Percentiles rank a stretch among this genome's conserved stretches.
Conservation (phyloP, 306 rosid species). For the Astragalus membranaceus region DNA sequence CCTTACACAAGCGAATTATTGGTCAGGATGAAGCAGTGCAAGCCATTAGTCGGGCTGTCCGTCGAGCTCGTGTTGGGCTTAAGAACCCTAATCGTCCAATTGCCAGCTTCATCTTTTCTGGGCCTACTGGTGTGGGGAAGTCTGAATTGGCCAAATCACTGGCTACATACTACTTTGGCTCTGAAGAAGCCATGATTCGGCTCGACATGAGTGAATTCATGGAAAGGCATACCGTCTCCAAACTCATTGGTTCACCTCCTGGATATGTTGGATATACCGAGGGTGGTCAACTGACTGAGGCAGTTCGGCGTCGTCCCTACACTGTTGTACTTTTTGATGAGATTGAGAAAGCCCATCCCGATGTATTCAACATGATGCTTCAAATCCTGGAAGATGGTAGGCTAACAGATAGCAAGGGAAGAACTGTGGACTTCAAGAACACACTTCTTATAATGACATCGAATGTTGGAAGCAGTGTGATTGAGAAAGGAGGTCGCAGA, state of each 20-base stretch:
- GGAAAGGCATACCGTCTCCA: constrained; percentile 95
- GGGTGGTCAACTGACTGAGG: constrained; percentile 97
- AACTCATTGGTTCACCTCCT: constrained; percentile 95
- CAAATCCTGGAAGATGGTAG: constrained; percentile 95
- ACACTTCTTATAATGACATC: constrained; percentile 96
- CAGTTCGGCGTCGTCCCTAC: constrained; percentile 92
- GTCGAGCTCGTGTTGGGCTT: constrained; percentile 91
- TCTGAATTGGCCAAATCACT: constrained; percentile 88
- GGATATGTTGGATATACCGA: constrained; percentile 96
- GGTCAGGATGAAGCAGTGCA: constrained; percentile 96
- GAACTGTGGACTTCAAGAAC: constrained; percentile 95
- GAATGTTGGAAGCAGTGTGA: constrained; percentile 92
- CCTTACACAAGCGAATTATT: constrained; percentile 74
- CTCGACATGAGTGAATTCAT: constrained; percentile 98
- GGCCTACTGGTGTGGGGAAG: constrained; percentile 98
- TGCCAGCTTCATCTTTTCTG: constrained; percentile 95
- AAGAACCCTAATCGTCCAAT: constrained; percentile 95
- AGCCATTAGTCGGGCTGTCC: constrained; percentile 92
- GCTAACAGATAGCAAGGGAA: constrained; percentile 90
- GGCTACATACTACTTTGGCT: constrained; percentile 93
- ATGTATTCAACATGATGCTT: constrained; percentile 97
- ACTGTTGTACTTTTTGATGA: constrained; percentile 92
- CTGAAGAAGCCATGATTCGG: constrained; percentile 95
- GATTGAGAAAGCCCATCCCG: constrained; percentile 98
- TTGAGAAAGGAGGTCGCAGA: constrained; percentile 90